These are phyloP conservation scores for Petasospora rhodanensis DNA, from an alignment of 1,139 yeast genomes.

Conservation along the genomic window DNA sequence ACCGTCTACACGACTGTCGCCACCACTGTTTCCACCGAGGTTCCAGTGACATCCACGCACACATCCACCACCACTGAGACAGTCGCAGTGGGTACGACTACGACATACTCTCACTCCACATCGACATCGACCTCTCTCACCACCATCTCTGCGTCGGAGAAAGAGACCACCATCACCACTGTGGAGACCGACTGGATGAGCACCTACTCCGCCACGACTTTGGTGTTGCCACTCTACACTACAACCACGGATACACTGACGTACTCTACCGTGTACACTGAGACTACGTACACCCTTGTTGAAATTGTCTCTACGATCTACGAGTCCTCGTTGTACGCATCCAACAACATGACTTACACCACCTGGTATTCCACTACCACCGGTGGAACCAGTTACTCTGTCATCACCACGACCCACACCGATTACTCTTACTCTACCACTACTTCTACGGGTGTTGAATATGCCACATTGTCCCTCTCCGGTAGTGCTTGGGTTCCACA, in stretches of 20 bases:
- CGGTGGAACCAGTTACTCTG: conserved; percentile 4
- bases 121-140: conserved; percentile 12
- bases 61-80: conserved; percentile 9
- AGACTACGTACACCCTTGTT: conserved; percentile 5
- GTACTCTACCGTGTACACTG: conserved; percentile 1
- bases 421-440: conserved; percentile 4
- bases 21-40: conserved; percentile 7
- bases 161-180: conserved; percentile 1
- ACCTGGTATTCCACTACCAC: conserved; percentile 6
- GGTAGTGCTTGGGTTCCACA: conserved; percentile 16
- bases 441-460: conserved; percentile 13
- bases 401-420: conserved; percentile 1
- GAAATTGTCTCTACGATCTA: conserved; percentile 5
- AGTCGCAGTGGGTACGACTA: conserved; percentile 2
- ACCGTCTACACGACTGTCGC: conserved; percentile 8
- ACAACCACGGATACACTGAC: conserved; percentile 6
- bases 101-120: conserved; percentile 6
- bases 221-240: conserved; percentile 16
- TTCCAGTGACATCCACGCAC: conserved; percentile 7
- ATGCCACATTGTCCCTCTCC: conserved; percentile 14
- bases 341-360: conserved; percentile 13
- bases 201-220: conserved; percentile 5
- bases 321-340: conserved; percentile 3
- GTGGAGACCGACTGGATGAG: conserved; percentile 7
- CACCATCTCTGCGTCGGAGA: conserved; percentile 12